Conservation (phyloP, 257 asterid genomes). For the Solanum chilense region DNA sequence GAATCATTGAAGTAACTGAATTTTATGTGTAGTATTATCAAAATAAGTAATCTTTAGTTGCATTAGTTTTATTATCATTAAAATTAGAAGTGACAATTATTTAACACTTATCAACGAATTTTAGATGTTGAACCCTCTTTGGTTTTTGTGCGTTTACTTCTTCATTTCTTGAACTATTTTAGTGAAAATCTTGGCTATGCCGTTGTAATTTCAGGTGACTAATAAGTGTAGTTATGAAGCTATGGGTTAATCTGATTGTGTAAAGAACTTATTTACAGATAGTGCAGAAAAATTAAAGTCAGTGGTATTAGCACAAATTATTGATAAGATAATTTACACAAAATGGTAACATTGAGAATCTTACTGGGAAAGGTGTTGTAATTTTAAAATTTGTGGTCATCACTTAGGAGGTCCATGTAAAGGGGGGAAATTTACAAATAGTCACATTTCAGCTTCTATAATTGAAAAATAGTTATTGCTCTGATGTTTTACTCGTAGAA, state of each 20-base stretch:
- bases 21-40: background rate
- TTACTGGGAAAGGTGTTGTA: background rate
- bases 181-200: background rate
- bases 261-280: background rate
- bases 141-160: background rate
- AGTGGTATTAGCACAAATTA: background rate
- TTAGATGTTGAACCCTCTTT: background rate
- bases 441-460: background rate
- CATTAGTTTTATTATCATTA: background rate
- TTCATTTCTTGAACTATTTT: background rate
- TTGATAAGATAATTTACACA: background rate
- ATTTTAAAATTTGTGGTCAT: background rate
- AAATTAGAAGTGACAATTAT: background rate
- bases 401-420: constrained; percentile 6
- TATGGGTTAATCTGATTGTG: background rate
- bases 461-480: background rate
- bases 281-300: background rate
- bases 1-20: background rate
- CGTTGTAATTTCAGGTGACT: background rate
- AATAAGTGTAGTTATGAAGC: background rate
- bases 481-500: background rate
- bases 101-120: background rate
- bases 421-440: background rate
- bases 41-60: background rate
- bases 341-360: background rate